Evolutionary conservation across 345 rosid species (phyloP).

Genomic region (Psidium friedrichsthalianum): DNA sequence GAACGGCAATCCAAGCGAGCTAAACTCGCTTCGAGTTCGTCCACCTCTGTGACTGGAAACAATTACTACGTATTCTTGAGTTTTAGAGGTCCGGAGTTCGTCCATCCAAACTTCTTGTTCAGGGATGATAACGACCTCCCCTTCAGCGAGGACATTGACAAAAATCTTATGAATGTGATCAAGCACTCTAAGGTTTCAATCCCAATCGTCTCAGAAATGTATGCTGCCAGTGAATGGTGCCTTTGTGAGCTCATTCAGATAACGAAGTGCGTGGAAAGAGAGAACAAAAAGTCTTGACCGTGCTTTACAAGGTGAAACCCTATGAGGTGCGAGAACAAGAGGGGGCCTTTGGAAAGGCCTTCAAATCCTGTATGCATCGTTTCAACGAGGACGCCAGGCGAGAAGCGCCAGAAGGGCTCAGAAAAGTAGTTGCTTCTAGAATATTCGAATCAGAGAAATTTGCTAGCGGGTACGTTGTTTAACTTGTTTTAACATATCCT

Average conservation of each 20-base stretch:
- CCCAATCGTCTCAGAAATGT: too few species aligned
- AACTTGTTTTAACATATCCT: not conserved
- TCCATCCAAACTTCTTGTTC: not conserved
- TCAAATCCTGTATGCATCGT: not conserved
- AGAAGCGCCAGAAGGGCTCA: not conserved
- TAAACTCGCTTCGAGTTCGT: too few species aligned
- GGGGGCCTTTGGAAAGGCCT: not conserved
- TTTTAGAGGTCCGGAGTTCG: not conserved
- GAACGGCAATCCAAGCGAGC: too few species aligned
- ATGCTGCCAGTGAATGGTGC: not conserved
- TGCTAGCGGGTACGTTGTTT: not conserved
- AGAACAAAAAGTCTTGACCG: not conserved
- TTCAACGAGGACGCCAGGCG: not conserved
- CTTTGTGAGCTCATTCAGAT: not conserved
- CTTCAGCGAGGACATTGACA: not conserved
- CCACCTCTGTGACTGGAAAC: not conserved
- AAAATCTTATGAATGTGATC: not conserved
- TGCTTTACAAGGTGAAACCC: not conserved
- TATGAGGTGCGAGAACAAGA: not conserved
- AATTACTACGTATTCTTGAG: not conserved
- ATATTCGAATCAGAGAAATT: not conserved
- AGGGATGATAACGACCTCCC: not conserved
- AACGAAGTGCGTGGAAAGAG: not conserved
- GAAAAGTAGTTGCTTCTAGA: too few species aligned
- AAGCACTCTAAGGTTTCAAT: not conserved